Base-by-base conservation (phyloP, 768 basidiomycete genomes). In the Rhizopogon vulgaris region DNA sequence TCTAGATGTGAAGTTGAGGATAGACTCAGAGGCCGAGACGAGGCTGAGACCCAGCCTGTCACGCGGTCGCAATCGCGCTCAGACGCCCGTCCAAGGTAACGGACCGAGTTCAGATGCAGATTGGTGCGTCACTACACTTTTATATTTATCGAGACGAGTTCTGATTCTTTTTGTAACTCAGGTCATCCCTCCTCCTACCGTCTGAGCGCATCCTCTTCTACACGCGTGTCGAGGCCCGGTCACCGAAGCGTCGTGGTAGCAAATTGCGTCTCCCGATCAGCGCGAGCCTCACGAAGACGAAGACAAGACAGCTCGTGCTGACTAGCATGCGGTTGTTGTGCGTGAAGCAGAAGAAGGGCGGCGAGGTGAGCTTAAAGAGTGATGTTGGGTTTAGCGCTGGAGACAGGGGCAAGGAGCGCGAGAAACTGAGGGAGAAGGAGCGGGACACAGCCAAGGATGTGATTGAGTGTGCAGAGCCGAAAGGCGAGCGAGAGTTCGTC, bases 251-350 rank as follows among this genome's bases (percentile, higher is more conserved):
- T 3, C 78, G 83, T 22, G 79, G 82, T 4, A 83, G 80, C 56
- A 75, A 73, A 45, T 63, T 85, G 37, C 68, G 83, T 22, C 69
- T 76, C 10, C 73, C 78, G 0, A 68, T 83, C 5, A 73, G 74
- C 17, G 59, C 77, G 5, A 57, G 67, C 10, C 72, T 76, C 10
- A 72, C 73, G 53, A 76, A 76, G 52, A 64, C 75, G 6, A 83
- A 82, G 61, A 68, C 73, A 14, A 72, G 84, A 22, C 75, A 80
- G 55, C 60, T 85, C 8, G 65, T 84, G 32, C 66, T 85, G 42
- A 85, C 84, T 32, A 76, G 69, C n/a, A 69, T 70, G 27, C 74
- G 84, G 37, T 59, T 85, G 6, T 51, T 85, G 34, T 84, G 82
- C 51, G 61, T 85, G 30, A 85, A 85, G 64, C 68, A 69, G 52